Percentiles rank a stretch among this genome's conserved stretches.
Evolutionary conservation across 805 yeast species (phyloP).

Genomic region (Cyberlindnera euphorbiae): DNA sequence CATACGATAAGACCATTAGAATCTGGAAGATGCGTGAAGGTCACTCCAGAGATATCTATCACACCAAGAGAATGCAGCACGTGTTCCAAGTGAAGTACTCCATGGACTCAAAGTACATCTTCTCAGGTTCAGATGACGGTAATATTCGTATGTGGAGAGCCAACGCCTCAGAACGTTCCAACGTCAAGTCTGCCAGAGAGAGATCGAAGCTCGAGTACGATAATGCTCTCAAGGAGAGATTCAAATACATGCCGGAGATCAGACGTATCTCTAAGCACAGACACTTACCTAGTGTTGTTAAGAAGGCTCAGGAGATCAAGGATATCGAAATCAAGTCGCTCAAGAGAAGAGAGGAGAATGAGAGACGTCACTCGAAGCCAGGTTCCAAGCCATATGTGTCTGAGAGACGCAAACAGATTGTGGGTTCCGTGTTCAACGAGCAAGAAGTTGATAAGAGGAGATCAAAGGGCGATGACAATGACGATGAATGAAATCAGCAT

Average conservation of each 20-base stretch:
- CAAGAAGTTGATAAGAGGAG: constrained; percentile 26
- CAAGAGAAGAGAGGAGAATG: constrained; percentile 79
- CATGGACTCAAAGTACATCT: constrained; percentile 82
- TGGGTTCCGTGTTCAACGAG: constrained; percentile 70
- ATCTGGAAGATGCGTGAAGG: constrained; percentile 74
- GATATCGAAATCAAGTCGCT: constrained; percentile 64
- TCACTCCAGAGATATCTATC: constrained; percentile 92
- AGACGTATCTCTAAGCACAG: constrained; percentile 86
- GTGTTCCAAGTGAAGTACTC: constrained; percentile 80
- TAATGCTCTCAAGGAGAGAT: constrained; percentile 85
- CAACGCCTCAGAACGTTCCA: constrained; percentile 77
- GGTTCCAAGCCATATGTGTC: constrained; percentile 52
- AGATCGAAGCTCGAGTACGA: constrained; percentile 85
- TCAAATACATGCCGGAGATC: constrained; percentile 94
- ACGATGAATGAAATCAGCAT: background rate
- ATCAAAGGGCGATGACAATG: constrained; percentile 1
- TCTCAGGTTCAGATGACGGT: constrained; percentile 94
- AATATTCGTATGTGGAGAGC: constrained; percentile 93
- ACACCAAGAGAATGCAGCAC: constrained; percentile 96
- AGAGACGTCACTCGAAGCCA: constrained; percentile 70
- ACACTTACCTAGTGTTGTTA: constrained; percentile 82
- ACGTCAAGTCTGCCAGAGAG: constrained; percentile 74
- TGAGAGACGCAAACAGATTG: constrained; percentile 84
- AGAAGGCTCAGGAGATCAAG: constrained; percentile 87
- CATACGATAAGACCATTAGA: constrained; percentile 90